Percentiles rank a stretch among this genome's conserved stretches.
Conservation (phyloP, 495 filamentous ascomycete genomes). For the Trichoderma reesei region DNA sequence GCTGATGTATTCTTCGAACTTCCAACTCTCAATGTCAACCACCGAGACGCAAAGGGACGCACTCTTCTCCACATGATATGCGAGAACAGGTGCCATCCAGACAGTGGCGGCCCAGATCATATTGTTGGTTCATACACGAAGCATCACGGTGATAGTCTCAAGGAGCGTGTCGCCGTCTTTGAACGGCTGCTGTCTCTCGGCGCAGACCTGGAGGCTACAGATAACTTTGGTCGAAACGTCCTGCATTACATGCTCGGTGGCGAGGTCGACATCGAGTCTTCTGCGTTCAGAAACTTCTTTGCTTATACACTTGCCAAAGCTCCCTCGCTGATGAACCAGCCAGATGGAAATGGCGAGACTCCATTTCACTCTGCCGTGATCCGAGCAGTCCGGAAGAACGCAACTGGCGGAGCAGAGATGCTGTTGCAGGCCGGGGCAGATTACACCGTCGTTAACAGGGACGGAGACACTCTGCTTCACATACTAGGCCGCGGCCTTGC, state of each 20-base stretch:
- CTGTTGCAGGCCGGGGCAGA: neutral
- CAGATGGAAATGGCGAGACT: neutral
- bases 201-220: neutral
- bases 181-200: neutral
- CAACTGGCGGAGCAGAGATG: neutral
- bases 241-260: neutral
- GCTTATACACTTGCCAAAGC: neutral
- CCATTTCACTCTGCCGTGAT: neutral
- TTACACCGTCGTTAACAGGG: neutral
- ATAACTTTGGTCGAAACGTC: neutral
- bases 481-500: neutral
- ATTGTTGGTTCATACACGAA: neutral
- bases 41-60: neutral
- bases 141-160: no score
- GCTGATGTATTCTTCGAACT: slow-evolving; percentile 24
- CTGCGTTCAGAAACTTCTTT: neutral
- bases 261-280: neutral
- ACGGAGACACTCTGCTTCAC: neutral
- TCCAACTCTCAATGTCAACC: neutral
- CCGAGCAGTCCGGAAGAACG: neutral
- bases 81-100: neutral
- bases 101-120: neutral
- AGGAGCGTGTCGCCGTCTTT: neutral
- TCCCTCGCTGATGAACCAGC: neutral
- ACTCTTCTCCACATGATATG: neutral